Conservation (phyloP, 164 flowering plant genomes). For the Macadamia integrifolia region DNA sequence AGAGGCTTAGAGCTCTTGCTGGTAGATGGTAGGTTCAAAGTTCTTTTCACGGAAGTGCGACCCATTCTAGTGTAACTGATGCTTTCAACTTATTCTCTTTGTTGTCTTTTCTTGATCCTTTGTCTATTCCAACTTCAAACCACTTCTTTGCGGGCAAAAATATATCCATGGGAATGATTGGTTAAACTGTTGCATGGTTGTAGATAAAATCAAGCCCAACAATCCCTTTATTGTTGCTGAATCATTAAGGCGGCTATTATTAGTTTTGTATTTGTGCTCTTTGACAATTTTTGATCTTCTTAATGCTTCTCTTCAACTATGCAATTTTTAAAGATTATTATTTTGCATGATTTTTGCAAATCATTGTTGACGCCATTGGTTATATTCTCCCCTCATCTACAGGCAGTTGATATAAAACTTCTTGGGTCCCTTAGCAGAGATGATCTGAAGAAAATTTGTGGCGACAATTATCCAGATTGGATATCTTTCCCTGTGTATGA, state of each 20-base stretch:
- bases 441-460: conserved; percentile 88
- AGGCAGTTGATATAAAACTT: conserved; percentile 89
- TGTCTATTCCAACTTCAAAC: background rate
- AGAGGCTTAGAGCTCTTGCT: too few species aligned
- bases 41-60: background rate
- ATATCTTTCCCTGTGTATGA: conserved; percentile 92
- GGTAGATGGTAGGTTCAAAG: background rate
- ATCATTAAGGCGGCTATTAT: background rate
- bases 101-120: background rate
- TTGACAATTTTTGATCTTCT: background rate
- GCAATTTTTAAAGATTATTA: too few species aligned
- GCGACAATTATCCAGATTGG: conserved; percentile 92
- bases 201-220: too few species aligned
- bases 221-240: background rate
- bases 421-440: conserved; percentile 76
- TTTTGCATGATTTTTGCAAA: background rate
- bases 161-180: too few species aligned
- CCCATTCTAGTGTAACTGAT: background rate
- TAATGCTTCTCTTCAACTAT: background rate
- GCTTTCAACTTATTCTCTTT: background rate
- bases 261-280: too few species aligned
- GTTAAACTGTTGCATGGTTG: too few species aligned
- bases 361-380: background rate
- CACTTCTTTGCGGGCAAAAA: too few species aligned
- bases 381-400: conserved; percentile 16